Evolutionary conservation across 108 stramenopile genomes (phyloP).

Genomic region (Nitzschia sp.): DNA sequence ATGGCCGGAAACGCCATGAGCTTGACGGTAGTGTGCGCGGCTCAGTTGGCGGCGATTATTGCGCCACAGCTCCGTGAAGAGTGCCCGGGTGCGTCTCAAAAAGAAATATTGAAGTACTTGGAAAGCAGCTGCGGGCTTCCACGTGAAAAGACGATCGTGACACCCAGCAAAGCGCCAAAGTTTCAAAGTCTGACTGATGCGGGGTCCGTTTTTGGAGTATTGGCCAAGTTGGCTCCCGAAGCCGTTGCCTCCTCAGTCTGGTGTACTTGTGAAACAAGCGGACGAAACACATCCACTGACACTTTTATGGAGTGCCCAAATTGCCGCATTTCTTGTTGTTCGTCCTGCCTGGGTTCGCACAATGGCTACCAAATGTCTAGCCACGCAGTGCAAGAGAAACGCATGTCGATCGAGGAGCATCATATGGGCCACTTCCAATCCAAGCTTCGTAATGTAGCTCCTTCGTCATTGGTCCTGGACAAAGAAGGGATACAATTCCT

Average conservation of each 20-base stretch:
- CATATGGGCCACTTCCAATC: constrained; percentile 32
- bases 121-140: neutral
- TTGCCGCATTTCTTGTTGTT: constrained; percentile 55
- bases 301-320: constrained; percentile 45
- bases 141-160: neutral
- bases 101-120: neutral
- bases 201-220: constrained; percentile 1
- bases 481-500: constrained; percentile 12
- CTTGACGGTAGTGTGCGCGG: constrained; percentile 66
- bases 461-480: constrained; percentile 37
- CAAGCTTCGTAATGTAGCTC: constrained; percentile 45
- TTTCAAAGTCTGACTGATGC: constrained; percentile 12
- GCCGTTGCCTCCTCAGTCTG: constrained; percentile 60
- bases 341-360: constrained; percentile 38
- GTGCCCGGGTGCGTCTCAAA: constrained; percentile 11
- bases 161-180: neutral
- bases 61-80: constrained; percentile 42
- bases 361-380: constrained; percentile 49
- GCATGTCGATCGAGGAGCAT: constrained; percentile 21
- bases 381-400: constrained; percentile 32
- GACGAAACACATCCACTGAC: constrained; percentile 31
- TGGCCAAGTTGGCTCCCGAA: constrained; percentile 33
- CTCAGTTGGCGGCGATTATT: constrained; percentile 56
- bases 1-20: constrained; percentile 82
- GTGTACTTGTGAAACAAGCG: constrained; percentile 71